Evolutionary conservation across 352 stramenopile species (phyloP), one percentile per base, ranked within the genome.

Genomic region (Phytophthora quininea): DNA sequence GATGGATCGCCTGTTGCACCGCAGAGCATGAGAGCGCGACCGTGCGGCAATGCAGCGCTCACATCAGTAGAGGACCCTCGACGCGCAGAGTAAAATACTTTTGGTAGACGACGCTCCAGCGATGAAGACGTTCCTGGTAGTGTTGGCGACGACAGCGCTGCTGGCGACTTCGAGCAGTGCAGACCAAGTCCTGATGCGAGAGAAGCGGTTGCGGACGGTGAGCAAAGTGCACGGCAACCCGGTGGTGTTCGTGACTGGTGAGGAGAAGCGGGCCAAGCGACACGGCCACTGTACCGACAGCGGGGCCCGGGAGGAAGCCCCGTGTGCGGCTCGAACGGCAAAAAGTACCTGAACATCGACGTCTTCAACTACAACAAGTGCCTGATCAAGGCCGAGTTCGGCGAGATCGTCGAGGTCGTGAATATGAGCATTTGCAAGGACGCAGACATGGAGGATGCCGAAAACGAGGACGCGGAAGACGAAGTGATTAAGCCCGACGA

Each of bases 351-450:
- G 60, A 91, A 91, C 61, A 46, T 62, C 43, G 80, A 82, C n/a
- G 71, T 88, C 8, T 82, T 89, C 42, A 35, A 55, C 48, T 91
- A 84, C 64, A 68, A 88, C 42, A 69, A 86, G 69, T 91, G 82
- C 63, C 48, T 85, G 14, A 67, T 72, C 24, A 40, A 64, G 27
- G 51, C 67, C 27, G 47, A 77, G 14, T 64, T 73, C 5, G 71
- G 70, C 8, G 57, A 67, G 38, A 67, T 72, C 45, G 63, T 91
- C 15, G 58, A 72, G 52, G 47, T 78, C 15, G 65, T 79, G 45
- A 72, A 79, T 72, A 88, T 87, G 73, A 62, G 71, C 11, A 57
- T 77, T 15, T 87, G 75, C 57, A 59, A 61, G 10, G 64, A 74
- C 31, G 73, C 56, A 24, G 55, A 77, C 55, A 64, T 76, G 46